These are phyloP conservation scores for Magnolia kwangsiensis DNA, from an alignment of 164 flowering plant species.

Conservation along the genomic window DNA sequence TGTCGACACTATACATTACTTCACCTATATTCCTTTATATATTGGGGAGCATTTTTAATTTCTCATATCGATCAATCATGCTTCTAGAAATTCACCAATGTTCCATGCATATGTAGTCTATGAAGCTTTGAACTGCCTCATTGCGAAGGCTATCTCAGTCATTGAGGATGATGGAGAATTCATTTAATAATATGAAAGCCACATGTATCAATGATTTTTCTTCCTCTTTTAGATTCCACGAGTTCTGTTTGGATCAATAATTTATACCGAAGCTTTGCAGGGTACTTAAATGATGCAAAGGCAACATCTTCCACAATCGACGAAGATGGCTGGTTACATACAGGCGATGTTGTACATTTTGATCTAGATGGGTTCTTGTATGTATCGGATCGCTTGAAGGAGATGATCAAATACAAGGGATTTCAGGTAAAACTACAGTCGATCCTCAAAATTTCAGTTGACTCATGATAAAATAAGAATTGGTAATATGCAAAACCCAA, in stretches of 20 bases:
- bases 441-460: not conserved
- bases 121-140: too few species aligned
- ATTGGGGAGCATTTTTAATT: too few species aligned
- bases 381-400: constrained; percentile 70
- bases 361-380: constrained; percentile 66
- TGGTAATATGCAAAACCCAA: not conserved
- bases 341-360: constrained; percentile 75
- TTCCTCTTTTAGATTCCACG: not conserved
- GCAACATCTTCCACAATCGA: constrained; percentile 52
- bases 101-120: too few species aligned
- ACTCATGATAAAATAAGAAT: not conserved
- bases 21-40: too few species aligned
- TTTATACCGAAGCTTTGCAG: constrained; percentile 31
- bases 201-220: too few species aligned
- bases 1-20: too few species aligned
- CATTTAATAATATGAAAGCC: too few species aligned
- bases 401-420: constrained; percentile 80
- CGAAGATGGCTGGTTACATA: constrained; percentile 71
- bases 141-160: too few species aligned
- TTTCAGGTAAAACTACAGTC: constrained; percentile 53
- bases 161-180: too few species aligned
- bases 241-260: not conserved
- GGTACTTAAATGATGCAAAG: constrained; percentile 55
- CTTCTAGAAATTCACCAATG: too few species aligned
- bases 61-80: too few species aligned